Percentiles rank a stretch among this genome's conserved stretches.
Conservation (phyloP, 768 basidiomycete genomes). For the Leccinum obscurum region DNA sequence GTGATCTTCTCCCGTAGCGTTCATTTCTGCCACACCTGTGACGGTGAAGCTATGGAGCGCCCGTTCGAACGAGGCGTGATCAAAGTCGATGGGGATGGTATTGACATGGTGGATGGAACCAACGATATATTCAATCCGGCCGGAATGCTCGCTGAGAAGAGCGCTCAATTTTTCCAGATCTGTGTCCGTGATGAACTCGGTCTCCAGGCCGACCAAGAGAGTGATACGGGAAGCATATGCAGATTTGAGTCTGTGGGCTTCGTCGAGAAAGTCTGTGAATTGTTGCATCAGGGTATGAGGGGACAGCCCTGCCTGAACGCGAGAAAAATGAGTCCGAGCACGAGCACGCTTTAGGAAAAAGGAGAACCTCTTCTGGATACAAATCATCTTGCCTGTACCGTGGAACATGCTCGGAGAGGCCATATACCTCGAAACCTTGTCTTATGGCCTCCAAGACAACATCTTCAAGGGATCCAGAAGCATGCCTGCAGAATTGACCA, state of each 20-base stretch:
- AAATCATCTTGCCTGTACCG: slow-evolving; percentile 79
- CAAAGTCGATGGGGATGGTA: slow-evolving; percentile 90
- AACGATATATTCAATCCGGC: slow-evolving; percentile 81
- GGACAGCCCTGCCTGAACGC: slow-evolving; percentile 52
- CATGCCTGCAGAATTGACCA: slow-evolving; percentile 93
- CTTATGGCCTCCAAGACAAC: slow-evolving; percentile 79
- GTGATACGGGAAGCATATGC: slow-evolving; percentile 64
- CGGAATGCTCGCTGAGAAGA: slow-evolving; percentile 49
- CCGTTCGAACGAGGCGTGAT: slow-evolving; percentile 63
- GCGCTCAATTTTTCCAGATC: slow-evolving; percentile 62
- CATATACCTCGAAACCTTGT: slow-evolving; percentile 78
- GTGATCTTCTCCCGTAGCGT: slow-evolving; percentile 24
- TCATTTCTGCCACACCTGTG: slow-evolving; percentile 27
- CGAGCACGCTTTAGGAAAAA: slow-evolving; percentile 9
- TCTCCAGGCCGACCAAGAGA: slow-evolving; percentile 89
- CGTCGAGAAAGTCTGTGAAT: slow-evolving; percentile 72
- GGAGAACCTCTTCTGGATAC: slow-evolving; percentile 91
- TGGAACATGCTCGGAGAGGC: slow-evolving; percentile 91
- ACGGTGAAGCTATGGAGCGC: slow-evolving; percentile 51
- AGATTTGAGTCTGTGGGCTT: slow-evolving; percentile 75
- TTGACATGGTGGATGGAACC: slow-evolving; percentile 94
- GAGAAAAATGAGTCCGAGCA: slow-evolving; percentile 16
- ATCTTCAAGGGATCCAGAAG: slow-evolving; percentile 74
- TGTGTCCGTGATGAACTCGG: slow-evolving; percentile 74
- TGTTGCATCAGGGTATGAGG: slow-evolving; percentile 54